Base-by-base conservation (phyloP, 2,329 filamentous ascomycete genomes). In the Penicillium fuscoglaucum region DNA sequence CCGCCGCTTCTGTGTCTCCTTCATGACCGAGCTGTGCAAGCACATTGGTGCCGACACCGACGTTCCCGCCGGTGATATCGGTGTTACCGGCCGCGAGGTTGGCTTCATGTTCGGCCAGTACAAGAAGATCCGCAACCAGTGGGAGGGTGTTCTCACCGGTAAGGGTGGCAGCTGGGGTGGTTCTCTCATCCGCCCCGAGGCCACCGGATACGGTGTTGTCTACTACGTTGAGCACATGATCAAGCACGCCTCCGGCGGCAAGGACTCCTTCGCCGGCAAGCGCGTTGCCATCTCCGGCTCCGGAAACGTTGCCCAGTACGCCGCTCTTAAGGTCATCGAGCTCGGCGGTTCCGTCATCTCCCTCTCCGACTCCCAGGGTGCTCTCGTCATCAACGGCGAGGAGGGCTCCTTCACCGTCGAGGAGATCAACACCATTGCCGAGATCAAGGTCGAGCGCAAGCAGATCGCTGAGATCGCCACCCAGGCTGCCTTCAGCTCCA, bases 141-240 rank as follows among this genome's bases (percentile, higher is more conserved):
- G 93, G 89, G 93, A 96, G 82, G 95, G 95, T 77, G 90, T 97
- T 65, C 84, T 99, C 69, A 99, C 95, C 58, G 93, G 95, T 69
- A 99, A 99, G 87, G 93, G 93, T 66, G 86, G 89, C 70, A 85
- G 80, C 79, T 98, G 93, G 92, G 95, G 95, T 78, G 95, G 95
- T 72, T 90, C 86, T 74, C 82, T 97, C 80, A 97, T 98, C 82
- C 87, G 95, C 64, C 93, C 95, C 63, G 93, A 99, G 84, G 95
- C 95, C 70, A 99, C 95, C 57, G 95, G 95, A 60, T 98, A 91
- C 80, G 95, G 95, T 79, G 87, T 97, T 61, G 88, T 97, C 77
- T 98, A 98, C 86, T 96, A 96, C 77, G 91, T 96, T 74, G 84
- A 90, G 70, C 90, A 96, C 84, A 97, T 97, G 93, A 93, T 98